Conservation (phyloP, 2,329 filamentous ascomycete species). For the Plectosphaerella cucumerina region DNA sequence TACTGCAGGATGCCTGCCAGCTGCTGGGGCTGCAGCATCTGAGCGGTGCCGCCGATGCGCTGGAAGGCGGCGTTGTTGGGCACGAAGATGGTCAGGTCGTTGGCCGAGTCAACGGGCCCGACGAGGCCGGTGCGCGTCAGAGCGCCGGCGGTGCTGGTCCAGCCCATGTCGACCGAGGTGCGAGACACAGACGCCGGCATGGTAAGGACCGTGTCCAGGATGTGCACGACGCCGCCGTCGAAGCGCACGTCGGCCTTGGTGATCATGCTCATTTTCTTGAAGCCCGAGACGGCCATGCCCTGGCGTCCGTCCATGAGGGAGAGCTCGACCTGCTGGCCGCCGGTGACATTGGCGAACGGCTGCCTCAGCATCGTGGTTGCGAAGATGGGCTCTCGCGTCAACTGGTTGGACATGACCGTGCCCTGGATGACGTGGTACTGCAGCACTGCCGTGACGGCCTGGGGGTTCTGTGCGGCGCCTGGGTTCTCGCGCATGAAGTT, state of each 20-base stretch:
- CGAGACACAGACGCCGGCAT: slow-evolving; percentile 38
- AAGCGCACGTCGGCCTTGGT: slow-evolving; percentile 39
- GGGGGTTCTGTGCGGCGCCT: slow-evolving; percentile 40
- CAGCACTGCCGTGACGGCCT: slow-evolving; percentile 45
- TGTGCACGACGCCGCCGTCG: slow-evolving; percentile 44
- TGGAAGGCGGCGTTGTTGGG: slow-evolving; percentile 58
- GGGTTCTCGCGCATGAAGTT: slow-evolving; percentile 28
- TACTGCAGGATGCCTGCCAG: slow-evolving; percentile 55
- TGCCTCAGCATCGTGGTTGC: slow-evolving; percentile 23
- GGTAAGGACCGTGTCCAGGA: slow-evolving; percentile 47
- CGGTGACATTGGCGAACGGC: slow-evolving; percentile 44
- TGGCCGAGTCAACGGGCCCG: slow-evolving; percentile 30
- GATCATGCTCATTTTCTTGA: slow-evolving; percentile 27
- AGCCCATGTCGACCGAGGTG: slow-evolving; percentile 46
- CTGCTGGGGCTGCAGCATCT: slow-evolving; percentile 41
- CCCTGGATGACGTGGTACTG: slow-evolving; percentile 58
- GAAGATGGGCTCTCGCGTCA: slow-evolving; percentile 22
- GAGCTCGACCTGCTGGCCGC: slow-evolving; percentile 40
- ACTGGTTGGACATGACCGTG: slow-evolving; percentile 31
- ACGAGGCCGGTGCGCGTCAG: slow-evolving; percentile 33
- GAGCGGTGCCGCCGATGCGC: slow-evolving; percentile 39
- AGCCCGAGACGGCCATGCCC: slow-evolving; percentile 31
- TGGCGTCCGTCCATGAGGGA: slow-evolving; percentile 36
- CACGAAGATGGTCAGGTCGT: slow-evolving; percentile 60
- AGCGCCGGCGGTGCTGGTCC: slow-evolving; percentile 27